Conservation (phyloP, 2,329 filamentous ascomycete genomes). For the Xylaria sp. region DNA sequence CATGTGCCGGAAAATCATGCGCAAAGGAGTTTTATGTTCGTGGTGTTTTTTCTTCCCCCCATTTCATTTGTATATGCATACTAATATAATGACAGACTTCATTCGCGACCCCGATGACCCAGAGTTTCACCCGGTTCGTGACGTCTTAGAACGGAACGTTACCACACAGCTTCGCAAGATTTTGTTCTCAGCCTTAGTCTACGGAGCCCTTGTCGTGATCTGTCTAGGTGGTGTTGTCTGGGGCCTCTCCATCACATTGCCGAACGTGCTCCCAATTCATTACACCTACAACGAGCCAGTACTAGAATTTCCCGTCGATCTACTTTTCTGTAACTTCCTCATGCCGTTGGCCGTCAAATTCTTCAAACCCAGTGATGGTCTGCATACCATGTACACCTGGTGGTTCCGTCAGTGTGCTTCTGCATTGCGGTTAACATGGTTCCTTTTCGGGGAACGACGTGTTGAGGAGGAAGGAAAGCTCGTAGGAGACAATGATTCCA, state of each 20-base stretch:
- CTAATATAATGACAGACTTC: conserved; percentile 73
- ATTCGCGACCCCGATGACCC: conserved; percentile 98
- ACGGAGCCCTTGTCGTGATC: conserved; percentile 89
- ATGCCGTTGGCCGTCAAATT: conserved; percentile 88
- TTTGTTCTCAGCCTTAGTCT: conserved; percentile 93
- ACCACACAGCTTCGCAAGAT: conserved; percentile 96
- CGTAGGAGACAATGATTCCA: conserved; percentile 51
- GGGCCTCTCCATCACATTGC: conserved; percentile 77
- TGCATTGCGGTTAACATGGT: conserved; percentile 83
- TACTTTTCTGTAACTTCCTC: conserved; percentile 96
- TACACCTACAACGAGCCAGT: conserved; percentile 94
- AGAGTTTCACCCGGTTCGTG: conserved; percentile 96
- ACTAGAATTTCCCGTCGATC: conserved; percentile 91
- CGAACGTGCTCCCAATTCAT: conserved; percentile 84
- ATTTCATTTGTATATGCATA: neutral
- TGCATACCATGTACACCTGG: conserved; percentile 91
- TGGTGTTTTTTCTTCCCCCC: conserved; percentile 4
- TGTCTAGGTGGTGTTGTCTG: conserved; percentile 97
- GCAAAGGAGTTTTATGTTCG: conserved; percentile 90
- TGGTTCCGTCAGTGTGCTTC: conserved; percentile 93
- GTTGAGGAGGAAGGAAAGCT: conserved; percentile 83
- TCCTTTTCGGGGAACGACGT: conserved; percentile 87
- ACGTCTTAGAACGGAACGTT: conserved; percentile 93
- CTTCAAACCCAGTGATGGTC: conserved; percentile 84
- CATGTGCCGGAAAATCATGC: conserved; percentile 98